Conservation (phyloP, 2,329 filamentous ascomycete species). For the Aspergillus phoenicis region DNA sequence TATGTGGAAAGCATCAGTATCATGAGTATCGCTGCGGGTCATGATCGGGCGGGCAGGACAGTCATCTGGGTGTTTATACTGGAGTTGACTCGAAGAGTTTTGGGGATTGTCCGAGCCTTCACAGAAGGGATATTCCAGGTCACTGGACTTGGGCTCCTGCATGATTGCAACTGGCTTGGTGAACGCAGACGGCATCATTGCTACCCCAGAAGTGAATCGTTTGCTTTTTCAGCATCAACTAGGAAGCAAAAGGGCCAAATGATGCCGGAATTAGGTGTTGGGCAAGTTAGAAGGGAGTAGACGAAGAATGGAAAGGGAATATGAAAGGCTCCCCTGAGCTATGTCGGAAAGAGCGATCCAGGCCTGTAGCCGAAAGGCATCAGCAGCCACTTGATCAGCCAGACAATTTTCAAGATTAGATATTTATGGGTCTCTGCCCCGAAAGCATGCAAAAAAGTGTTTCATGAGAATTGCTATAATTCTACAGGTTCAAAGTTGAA, state of each 20-base stretch:
- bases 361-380: background rate
- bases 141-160: background rate
- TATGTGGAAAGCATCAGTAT: constrained; percentile 6
- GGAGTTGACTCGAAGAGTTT: background rate
- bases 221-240: background rate
- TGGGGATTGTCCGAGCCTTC: background rate
- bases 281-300: background rate
- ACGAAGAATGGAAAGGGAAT: background rate
- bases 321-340: background rate
- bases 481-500: constrained; percentile 42
- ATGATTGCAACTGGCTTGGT: background rate
- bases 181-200: background rate
- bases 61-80: background rate
- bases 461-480: constrained; percentile 41
- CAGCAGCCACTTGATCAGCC: background rate
- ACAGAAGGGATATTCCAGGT: background rate
- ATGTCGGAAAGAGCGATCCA: constrained; percentile 13
- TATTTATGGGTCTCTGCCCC: background rate
- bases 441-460: constrained; percentile 1
- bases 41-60: background rate
- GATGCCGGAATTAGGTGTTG: background rate
- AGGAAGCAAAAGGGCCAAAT: background rate
- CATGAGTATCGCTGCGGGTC: background rate
- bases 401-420: background rate
- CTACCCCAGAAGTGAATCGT: background rate